Evolutionary conservation across 768 basidiomycete genomes (phyloP).

Genomic region (Phlebiopsis gigantea): DNA sequence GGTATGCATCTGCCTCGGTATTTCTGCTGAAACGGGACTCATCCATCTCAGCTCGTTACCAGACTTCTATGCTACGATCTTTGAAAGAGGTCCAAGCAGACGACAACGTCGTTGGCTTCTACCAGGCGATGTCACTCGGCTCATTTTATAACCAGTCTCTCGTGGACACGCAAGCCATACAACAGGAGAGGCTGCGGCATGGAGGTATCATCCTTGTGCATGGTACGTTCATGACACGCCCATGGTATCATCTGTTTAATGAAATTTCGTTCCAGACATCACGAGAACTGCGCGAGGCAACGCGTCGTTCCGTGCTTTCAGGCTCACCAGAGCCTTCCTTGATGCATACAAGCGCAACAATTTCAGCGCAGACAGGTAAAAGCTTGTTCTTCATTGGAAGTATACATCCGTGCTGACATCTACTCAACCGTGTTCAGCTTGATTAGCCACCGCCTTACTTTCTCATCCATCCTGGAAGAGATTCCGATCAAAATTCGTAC

Average conservation of each 20-base stretch:
- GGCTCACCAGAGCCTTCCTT: conserved; percentile 73
- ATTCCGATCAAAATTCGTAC: conserved; percentile 81
- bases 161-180: conserved; percentile 78
- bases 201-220: conserved; percentile 84
- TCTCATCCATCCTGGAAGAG: conserved; percentile 82
- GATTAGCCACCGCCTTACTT: conserved; percentile 74
- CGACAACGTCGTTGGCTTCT: conserved; percentile 91
- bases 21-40: conserved; percentile 8
- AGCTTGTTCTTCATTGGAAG: neutral
- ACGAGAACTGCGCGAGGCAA: conserved; percentile 78
- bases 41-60: conserved; percentile 72
- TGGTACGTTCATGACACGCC: conserved; percentile 36
- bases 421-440: conserved; percentile 41
- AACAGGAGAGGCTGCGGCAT: conserved; percentile 80
- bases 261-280: conserved; percentile 45
- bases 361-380: conserved; percentile 82
- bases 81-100: conserved; percentile 89
- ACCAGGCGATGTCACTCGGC: conserved; percentile 83
- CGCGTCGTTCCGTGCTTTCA: conserved; percentile 85
- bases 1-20: too few relatives aligned
- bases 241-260: neutral
- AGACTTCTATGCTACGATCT: conserved; percentile 78
- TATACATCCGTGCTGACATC: neutral
- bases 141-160: conserved; percentile 81
- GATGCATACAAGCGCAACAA: conserved; percentile 77